phyloP scores from a whole-genome alignment of 345 rosid genomes.

The Acer negundo region DNA sequence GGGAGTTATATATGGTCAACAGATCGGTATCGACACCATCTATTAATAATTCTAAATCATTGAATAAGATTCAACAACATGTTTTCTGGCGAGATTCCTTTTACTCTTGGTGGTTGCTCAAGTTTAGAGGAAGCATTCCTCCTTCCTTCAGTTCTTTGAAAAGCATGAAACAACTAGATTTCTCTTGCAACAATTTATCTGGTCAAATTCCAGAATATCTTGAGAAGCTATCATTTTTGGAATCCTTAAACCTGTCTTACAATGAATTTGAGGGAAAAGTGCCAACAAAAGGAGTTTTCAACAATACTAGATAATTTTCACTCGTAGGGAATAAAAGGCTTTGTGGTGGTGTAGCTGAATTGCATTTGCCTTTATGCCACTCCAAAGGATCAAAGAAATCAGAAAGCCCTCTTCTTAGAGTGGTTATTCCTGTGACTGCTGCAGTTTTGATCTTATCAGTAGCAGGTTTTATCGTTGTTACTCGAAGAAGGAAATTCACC shows the following conservation, averaged over 20 bases:
- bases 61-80: too few species aligned
- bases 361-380: constrained; percentile 15
- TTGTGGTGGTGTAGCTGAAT: constrained; percentile 14
- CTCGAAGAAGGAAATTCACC: not conserved
- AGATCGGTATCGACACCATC: too few species aligned
- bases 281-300: constrained; percentile 21
- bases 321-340: constrained; percentile 20
- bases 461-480: not conserved
- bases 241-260: constrained; percentile 13
- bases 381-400: constrained; percentile 8
- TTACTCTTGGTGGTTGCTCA: constrained; percentile 13
- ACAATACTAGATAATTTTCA: not conserved
- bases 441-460: not conserved
- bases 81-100: constrained; percentile 3
- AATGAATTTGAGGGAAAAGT: constrained; percentile 22
- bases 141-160: constrained; percentile 16
- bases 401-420: not conserved
- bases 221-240: constrained; percentile 1
- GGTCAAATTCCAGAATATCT: constrained; percentile 17
- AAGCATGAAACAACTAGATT: constrained; percentile 11
- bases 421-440: not conserved
- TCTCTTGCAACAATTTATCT: constrained; percentile 20
- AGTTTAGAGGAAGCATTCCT: constrained; percentile 18
- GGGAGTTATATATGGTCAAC: too few species aligned
- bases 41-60: too few species aligned